A percentile compares a stretch with the other conserved stretches of the same genome.
Evolutionary conservation across 1,284 basidiomycete genomes (phyloP).

Genomic region (Gymnopus androsaceus): DNA sequence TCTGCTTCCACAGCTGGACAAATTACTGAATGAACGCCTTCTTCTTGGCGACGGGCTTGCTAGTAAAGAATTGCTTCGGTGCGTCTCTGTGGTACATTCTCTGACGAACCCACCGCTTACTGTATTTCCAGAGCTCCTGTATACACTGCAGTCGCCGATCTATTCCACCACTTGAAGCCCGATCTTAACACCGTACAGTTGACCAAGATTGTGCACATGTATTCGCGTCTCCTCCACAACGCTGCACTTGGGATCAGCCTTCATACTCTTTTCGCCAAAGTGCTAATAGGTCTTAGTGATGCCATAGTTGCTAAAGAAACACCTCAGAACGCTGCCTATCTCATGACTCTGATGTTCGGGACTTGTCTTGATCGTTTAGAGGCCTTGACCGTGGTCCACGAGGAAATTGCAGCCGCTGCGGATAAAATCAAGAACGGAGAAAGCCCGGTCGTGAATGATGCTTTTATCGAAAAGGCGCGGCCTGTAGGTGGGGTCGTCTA

Average conservation of each 20-base stretch:
- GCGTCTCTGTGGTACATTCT: conserved; percentile 20
- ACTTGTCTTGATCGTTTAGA: conserved; percentile 88
- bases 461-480: conserved; percentile 77
- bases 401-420: conserved; percentile 51
- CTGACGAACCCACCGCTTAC: conserved; percentile 18
- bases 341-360: conserved; percentile 80
- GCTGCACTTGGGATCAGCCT: conserved; percentile 80
- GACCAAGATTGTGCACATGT: conserved; percentile 80
- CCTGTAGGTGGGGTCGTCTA: conserved; percentile 76
- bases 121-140: conserved; percentile 65
- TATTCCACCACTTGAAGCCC: conserved; percentile 88
- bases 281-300: conserved; percentile 90
- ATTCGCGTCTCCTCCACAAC: conserved; percentile 90
- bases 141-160: conserved; percentile 89
- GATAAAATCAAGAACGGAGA: conserved; percentile 54
- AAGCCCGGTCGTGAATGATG: conserved; percentile 38
- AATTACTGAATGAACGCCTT: conserved; percentile 90
- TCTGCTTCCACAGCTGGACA: conserved; percentile 86
- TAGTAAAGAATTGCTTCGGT: conserved; percentile 85
- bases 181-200: conserved; percentile 85
- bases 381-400: conserved; percentile 72
- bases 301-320: conserved; percentile 78
- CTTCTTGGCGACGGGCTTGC: conserved; percentile 83
- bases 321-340: conserved; percentile 62
- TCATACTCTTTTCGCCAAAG: conserved; percentile 92